Percentiles rank a stretch among this genome's conserved stretches.
These are phyloP conservation scores for Oryza coarctata DNA, from an alignment of 176 grass and related monocot genomes.

Conservation along the genomic window DNA sequence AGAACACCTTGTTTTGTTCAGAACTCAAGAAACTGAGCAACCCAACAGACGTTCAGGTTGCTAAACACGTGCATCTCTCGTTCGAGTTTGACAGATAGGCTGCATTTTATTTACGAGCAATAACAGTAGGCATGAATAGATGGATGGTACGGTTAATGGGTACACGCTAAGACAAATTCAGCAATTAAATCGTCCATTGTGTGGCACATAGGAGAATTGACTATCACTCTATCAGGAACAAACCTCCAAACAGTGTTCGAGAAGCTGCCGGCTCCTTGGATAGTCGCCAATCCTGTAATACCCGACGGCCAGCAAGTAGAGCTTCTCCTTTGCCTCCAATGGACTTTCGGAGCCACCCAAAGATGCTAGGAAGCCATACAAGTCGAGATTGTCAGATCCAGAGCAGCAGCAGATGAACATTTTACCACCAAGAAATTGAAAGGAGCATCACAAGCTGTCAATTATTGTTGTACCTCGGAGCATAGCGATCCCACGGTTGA, in stretches of 20 bases:
- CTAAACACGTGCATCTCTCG: neutral
- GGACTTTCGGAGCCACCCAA: slow-evolving; percentile 4
- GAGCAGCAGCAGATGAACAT: no score
- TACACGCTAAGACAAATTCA: no score
- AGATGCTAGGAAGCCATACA: neutral
- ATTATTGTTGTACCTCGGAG: neutral
- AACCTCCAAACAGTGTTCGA: slow-evolving; percentile 50
- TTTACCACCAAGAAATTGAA: no score
- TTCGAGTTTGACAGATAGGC: neutral
- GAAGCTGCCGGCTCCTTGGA: slow-evolving; percentile 49
- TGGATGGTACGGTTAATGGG: neutral
- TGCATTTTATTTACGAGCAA: neutral
- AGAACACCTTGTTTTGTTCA: neutral
- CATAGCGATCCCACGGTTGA: neutral
- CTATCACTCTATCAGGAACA: neutral
- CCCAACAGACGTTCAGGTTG: neutral
- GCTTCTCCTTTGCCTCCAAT: slow-evolving; percentile 53
- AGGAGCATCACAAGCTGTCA: no score
- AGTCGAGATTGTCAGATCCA: neutral
- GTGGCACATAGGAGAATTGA: neutral
- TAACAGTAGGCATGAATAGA: neutral
- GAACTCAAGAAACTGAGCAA: neutral
- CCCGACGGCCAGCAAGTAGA: slow-evolving; percentile 59
- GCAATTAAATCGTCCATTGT: neutral
- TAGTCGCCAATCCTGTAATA: slow-evolving; percentile 55